Conservation (phyloP, 2,329 filamentous ascomycete genomes). For the Shiraia sp. region DNA sequence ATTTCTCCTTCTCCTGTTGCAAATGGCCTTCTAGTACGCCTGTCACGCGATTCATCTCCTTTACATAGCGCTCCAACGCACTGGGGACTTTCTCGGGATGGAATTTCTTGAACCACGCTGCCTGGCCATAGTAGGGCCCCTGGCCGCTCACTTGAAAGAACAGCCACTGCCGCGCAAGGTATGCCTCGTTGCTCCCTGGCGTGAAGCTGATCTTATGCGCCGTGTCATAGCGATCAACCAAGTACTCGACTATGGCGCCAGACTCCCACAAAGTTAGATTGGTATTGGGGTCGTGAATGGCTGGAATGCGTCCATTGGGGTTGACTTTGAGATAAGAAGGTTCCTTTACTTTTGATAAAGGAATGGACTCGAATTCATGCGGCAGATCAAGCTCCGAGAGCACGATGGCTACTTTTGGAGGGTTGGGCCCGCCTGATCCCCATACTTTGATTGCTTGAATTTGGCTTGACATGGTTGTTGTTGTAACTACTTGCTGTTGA, state of each 20-base stretch:
- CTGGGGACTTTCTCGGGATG: too few species aligned
- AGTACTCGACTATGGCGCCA: conserved; percentile 51
- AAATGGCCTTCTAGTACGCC: too few species aligned
- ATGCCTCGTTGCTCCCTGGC: conserved; percentile 39
- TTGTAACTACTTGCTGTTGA: too few species aligned
- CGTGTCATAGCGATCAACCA: conserved; percentile 51
- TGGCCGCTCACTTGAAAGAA: conserved; percentile 42
- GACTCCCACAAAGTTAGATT: conserved; percentile 50
- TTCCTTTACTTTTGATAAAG: conserved; percentile 47
- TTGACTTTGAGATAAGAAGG: conserved; percentile 46
- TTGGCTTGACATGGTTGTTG: too few species aligned
- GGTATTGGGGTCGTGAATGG: conserved; percentile 53
- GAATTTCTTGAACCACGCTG: too few species aligned
- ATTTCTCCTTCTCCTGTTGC: too few species aligned
- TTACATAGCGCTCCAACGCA: too few species aligned
- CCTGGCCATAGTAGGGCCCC: too few species aligned
- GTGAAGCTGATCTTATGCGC: conserved; percentile 44
- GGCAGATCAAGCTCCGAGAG: conserved; percentile 50
- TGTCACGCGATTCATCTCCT: too few species aligned
- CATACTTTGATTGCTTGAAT: too few species aligned
- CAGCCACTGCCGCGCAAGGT: conserved; percentile 50
- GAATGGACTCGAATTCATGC: conserved; percentile 43
- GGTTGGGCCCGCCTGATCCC: conserved; percentile 49
- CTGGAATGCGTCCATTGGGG: conserved; percentile 49
- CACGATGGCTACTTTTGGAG: conserved; percentile 51